A percentile compares a stretch with the other conserved stretches of the same genome.
These are phyloP conservation scores for Pseudogymnoascus destructans DNA, from an alignment of 2,329 filamentous ascomycete species.

Conservation along the genomic window DNA sequence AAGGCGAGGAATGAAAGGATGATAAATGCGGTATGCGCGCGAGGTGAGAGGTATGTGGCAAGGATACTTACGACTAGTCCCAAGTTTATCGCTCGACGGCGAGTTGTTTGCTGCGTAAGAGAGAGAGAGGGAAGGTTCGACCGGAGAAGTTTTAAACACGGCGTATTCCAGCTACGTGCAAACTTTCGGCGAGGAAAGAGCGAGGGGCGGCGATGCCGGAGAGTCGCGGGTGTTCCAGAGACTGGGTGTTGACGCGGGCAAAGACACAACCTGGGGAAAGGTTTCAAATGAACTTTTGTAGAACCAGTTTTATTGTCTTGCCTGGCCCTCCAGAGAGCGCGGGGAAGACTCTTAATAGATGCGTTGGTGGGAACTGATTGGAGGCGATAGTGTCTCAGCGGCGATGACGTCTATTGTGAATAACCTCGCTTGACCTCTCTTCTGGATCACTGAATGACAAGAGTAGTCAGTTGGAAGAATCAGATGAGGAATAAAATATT, in stretches of 20 bases:
- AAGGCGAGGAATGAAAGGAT: constrained; percentile 1
- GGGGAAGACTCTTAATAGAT: constrained; percentile 4
- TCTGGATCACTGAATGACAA: constrained; percentile 9
- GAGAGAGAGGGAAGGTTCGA: constrained; percentile 1
- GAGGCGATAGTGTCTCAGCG: constrained; percentile 4
- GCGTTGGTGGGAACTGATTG: neutral
- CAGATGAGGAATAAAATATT: constrained; percentile 9
- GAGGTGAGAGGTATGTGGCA: constrained; percentile 8
- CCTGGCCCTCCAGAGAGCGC: constrained; percentile 20
- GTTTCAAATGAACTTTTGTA: constrained; percentile 22
- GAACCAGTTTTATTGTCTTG: constrained; percentile 17
- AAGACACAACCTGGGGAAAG: constrained; percentile 13
- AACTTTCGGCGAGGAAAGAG: constrained; percentile 13
- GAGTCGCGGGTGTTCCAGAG: neutral
- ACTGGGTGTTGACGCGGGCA: constrained; percentile 9
- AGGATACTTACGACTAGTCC: constrained; percentile 8
- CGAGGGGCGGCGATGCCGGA: constrained; percentile 9
- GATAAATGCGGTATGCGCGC: neutral
- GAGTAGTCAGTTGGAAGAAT: neutral
- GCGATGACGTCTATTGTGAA: constrained; percentile 6
- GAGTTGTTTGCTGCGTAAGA: constrained; percentile 8
- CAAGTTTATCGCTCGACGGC: neutral
- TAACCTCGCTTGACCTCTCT: constrained; percentile 6
- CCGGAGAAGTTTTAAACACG: constrained; percentile 17
- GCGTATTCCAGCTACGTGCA: constrained; percentile 24